Evolutionary conservation across 345 rosid genomes (phyloP).

Genomic region (Bruguiera parviflora): DNA sequence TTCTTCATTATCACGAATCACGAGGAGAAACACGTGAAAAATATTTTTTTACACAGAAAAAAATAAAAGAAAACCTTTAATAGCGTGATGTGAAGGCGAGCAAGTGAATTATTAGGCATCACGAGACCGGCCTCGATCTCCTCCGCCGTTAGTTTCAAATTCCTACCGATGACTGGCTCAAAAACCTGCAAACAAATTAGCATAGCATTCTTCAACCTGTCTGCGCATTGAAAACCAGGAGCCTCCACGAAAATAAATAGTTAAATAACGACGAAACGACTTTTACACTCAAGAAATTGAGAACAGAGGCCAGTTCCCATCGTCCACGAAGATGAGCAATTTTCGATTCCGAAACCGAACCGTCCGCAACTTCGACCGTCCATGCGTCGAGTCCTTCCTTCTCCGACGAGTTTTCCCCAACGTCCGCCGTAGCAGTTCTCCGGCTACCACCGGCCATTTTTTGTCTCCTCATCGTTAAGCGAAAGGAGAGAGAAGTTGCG

Average conservation of each 20-base stretch:
- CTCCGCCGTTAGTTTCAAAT: conserved; percentile 63
- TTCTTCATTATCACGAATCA: no score
- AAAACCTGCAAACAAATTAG: conserved; percentile 48
- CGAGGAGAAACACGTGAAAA: no score
- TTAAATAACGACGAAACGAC: background rate
- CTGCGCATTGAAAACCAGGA: background rate
- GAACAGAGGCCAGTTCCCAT: conserved; percentile 94
- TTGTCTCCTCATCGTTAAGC: background rate
- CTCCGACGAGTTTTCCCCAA: conserved; percentile 2
- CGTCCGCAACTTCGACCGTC: background rate
- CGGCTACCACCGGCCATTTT: conserved; percentile 40
- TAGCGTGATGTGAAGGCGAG: conserved; percentile 65
- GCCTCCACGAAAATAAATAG: background rate
- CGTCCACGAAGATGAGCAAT: conserved; percentile 57
- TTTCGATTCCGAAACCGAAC: conserved; percentile 27
- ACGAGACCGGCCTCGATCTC: conserved; percentile 70
- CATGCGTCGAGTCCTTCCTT: conserved; percentile 10
- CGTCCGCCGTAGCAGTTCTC: conserved; percentile 18
- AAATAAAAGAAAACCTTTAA: conserved; percentile 50
- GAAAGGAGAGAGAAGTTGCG: background rate
- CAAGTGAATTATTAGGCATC: conserved; percentile 41
- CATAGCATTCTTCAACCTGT: no score
- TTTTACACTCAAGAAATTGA: conserved; percentile 67
- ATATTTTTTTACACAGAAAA: background rate
- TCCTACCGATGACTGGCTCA: conserved; percentile 50